Evolutionary conservation across 1,284 basidiomycete species (phyloP).

Genomic region (Schizophyllum commune): DNA sequence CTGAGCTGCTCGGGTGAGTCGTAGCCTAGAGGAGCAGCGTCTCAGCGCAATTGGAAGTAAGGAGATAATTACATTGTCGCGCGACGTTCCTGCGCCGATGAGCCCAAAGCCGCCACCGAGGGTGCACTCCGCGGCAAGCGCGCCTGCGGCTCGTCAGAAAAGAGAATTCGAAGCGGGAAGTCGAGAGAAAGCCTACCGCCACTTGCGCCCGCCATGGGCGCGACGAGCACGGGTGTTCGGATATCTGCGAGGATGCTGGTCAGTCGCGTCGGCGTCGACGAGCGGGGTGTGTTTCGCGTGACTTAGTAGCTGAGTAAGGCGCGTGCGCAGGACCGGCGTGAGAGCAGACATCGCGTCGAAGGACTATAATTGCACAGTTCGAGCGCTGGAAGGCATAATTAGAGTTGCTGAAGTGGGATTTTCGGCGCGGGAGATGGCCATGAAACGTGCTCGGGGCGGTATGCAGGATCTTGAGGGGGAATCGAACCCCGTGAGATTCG

Average conservation of each 20-base stretch:
- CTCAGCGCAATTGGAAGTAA: not conserved
- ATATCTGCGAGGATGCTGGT: constrained; percentile 29
- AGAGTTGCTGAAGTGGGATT: not conserved
- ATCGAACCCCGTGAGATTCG: not conserved
- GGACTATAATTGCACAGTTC: not conserved
- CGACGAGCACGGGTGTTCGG: constrained; percentile 49
- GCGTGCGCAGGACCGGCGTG: constrained; percentile 1
- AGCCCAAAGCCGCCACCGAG: constrained; percentile 68
- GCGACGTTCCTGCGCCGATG: constrained; percentile 41
- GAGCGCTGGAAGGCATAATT: not conserved
- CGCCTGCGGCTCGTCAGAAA: constrained; percentile 23
- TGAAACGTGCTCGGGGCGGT: not conserved
- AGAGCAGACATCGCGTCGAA: not conserved
- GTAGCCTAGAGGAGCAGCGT: constrained; percentile 31
- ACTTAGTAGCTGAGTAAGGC: constrained; percentile 11
- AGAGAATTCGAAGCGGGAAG: not conserved
- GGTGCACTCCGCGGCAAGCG: constrained; percentile 53
- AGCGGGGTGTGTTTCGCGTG: not conserved
- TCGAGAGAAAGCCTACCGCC: constrained; percentile 28
- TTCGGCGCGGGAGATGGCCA: not conserved
- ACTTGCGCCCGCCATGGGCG: constrained; percentile 62
- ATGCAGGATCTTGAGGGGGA: not conserved
- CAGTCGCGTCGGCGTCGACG: not conserved
- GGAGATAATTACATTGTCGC: not conserved
- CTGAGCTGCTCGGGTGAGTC: constrained; percentile 32